Conservation (phyloP, 164 flowering plant genomes). For the Magnolia sinica region DNA sequence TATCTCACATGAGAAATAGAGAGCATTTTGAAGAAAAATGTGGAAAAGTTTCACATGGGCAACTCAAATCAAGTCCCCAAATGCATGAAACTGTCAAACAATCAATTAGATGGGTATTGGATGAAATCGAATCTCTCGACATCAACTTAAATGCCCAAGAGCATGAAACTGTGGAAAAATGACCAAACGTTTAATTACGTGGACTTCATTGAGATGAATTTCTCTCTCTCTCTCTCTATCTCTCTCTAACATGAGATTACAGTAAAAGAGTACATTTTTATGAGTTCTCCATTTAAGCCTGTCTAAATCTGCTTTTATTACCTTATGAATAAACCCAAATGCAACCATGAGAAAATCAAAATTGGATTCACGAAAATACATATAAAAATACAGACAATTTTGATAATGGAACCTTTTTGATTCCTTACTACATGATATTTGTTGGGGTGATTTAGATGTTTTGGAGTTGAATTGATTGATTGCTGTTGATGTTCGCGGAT, state of each 20-base stretch:
- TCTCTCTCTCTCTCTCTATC: conserved; percentile 12
- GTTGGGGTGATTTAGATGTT: background rate
- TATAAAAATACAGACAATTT: no score
- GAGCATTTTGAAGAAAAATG: no score
- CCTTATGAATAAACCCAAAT: no score
- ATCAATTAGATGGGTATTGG: background rate
- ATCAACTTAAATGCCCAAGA: background rate
- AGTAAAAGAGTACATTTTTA: no score
- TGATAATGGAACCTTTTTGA: background rate
- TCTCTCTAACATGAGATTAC: background rate
- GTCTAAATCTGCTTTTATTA: no score
- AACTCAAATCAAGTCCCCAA: background rate
- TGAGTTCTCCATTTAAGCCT: no score
- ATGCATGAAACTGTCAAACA: background rate
- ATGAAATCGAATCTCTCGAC: background rate
- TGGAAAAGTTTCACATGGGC: no score
- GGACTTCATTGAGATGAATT: background rate
- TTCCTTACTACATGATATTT: no score
- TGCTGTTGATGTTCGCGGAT: no score
- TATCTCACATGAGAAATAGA: no score
- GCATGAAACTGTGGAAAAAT: background rate
- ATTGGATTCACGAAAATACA: no score
- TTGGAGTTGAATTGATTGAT: background rate
- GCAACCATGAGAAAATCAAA: no score
- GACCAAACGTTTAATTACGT: conserved; percentile 18